Conservation (phyloP, 345 rosid species). For the Heritiera fomes region DNA sequence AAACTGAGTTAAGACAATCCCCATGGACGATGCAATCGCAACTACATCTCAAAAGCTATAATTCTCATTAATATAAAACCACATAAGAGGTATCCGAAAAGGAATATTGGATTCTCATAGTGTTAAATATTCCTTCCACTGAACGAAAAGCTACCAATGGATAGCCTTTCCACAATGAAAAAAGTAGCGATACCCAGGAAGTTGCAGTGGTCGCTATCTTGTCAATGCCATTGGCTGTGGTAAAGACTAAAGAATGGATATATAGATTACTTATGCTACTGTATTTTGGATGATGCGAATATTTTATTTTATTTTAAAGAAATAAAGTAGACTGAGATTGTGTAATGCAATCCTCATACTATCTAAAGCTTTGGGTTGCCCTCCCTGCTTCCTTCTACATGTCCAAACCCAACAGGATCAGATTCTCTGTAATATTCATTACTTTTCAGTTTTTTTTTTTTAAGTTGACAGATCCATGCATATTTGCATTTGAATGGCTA, state of each 20-base stretch:
- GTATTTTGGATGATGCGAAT: too few species aligned
- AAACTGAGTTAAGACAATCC: too few species aligned
- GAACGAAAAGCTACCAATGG: not conserved
- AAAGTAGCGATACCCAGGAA: not conserved
- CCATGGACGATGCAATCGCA: too few species aligned
- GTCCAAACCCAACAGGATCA: conserved; percentile 16
- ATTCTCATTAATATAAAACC: not conserved
- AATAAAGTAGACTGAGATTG: not conserved
- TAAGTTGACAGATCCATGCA: not conserved
- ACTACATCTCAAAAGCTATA: not conserved
- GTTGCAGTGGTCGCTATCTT: not conserved
- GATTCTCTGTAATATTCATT: conserved; percentile 26
- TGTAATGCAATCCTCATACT: not conserved
- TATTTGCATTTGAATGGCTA: not conserved
- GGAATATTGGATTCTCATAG: conserved; percentile 3
- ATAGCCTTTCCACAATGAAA: not conserved
- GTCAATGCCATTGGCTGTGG: too few species aligned
- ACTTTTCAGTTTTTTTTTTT: not conserved
- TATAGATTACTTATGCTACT: too few species aligned
- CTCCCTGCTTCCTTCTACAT: conserved; percentile 24
- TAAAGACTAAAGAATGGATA: too few species aligned
- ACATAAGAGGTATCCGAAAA: not conserved
- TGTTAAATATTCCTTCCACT: not conserved
- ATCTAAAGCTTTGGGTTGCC: not conserved
- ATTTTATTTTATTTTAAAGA: too few species aligned